Conservation (phyloP, 2,329 filamentous ascomycete species). For the Fusarium sp. region DNA sequence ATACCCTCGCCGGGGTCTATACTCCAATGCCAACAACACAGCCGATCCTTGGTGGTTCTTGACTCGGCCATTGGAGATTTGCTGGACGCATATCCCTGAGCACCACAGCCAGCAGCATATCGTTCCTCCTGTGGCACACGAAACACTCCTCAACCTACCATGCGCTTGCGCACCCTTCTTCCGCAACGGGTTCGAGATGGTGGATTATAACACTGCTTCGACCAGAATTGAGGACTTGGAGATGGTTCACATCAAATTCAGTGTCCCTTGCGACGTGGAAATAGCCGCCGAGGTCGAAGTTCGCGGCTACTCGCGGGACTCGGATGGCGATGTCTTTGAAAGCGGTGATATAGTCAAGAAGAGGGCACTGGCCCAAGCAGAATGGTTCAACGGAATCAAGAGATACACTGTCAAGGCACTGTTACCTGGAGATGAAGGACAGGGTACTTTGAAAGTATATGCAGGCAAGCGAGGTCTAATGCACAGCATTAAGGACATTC, state of each 20-base stretch:
- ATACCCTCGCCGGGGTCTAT: slow-evolving; percentile 82
- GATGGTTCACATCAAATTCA: slow-evolving; percentile 89
- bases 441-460: slow-evolving; percentile 89
- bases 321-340: slow-evolving; percentile 93
- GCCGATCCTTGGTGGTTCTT: slow-evolving; percentile 96
- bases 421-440: slow-evolving; percentile 90
- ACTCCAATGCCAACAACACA: slow-evolving; percentile 77
- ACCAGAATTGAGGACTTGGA: slow-evolving; percentile 91
- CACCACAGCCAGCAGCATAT: slow-evolving; percentile 92
- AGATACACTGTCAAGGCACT: slow-evolving; percentile 94
- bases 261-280: slow-evolving; percentile 90
- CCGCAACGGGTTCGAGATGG: slow-evolving; percentile 81
- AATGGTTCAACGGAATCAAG: slow-evolving; percentile 90
- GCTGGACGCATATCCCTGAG: slow-evolving; percentile 95
- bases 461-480: slow-evolving; percentile 94
- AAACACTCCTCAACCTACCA: slow-evolving; percentile 87
- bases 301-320: slow-evolving; percentile 81
- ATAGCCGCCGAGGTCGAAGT: slow-evolving; percentile 93
- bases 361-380: slow-evolving; percentile 87
- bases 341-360: slow-evolving; percentile 89
- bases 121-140: slow-evolving; percentile 86
- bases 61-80: slow-evolving; percentile 86
- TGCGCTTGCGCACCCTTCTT: slow-evolving; percentile 91
- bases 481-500: slow-evolving; percentile 97
- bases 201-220: slow-evolving; percentile 91